Base-by-base conservation (phyloP, 805 yeast genomes). In the Saturnispora ahearnii region DNA sequence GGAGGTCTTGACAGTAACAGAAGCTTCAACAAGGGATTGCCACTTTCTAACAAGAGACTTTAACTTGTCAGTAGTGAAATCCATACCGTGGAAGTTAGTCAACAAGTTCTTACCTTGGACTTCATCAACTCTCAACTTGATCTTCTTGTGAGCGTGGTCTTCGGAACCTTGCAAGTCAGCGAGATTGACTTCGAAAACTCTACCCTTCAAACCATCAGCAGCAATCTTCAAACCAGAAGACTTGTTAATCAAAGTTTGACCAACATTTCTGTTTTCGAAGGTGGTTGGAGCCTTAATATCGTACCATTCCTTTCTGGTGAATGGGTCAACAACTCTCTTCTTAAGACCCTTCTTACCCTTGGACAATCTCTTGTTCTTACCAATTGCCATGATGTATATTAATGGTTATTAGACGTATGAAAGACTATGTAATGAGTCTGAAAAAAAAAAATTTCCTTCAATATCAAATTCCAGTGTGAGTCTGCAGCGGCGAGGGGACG, bases 271-370 rank as follows among this genome's bases (percentile, higher is more conserved):
- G 86, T 87, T 88, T 77, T 90, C 97, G 69, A 90, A 91, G 66
- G 96, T 89, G 67, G 97, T 84, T 70, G 98, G 98, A 62, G 98
- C 98, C 81, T 90, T 89, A 78, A 90, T 87, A 75, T 87, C 95
- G 75, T 79, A 90, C 98, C 98, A 91, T 68, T 90, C 98, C 79
- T 91, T 91, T 77, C 90, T 89, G 84, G 96, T 81, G 93, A 91
- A 91, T 72, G 98, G 98, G 82, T 91, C 99, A 64, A 89, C 95
- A 72, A 87, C 93, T 84, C 84, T 91, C 95, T 91, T 93, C 95
- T 91, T 91, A 75, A 88, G 78, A 71, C 98, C 97, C 78, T 91
- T 91, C 88, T 85, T 84, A 71, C 93, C 91, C 72, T 78, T 77
- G 72, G 83, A 79, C 68, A 85, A 80, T 80, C 91, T 86, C 80